Evolutionary conservation across 345 rosid genomes (phyloP).

Genomic region (Arabidopsis arenosa): DNA sequence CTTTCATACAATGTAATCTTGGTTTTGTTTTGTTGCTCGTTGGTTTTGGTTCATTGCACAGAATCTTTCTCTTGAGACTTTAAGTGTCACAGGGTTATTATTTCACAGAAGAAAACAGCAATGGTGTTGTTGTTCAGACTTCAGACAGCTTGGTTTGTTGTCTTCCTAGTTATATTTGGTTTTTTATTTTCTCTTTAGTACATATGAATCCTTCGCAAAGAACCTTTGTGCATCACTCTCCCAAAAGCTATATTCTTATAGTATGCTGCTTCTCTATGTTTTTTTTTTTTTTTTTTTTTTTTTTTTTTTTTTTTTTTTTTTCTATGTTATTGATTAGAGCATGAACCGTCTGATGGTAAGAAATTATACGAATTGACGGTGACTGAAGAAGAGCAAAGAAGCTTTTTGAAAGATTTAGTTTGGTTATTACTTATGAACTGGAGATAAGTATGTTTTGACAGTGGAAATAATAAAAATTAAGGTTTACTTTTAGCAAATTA

Average conservation of each 20-base stretch:
- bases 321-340: neutral
- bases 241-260: neutral
- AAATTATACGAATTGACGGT: neutral
- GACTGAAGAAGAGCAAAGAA: neutral
- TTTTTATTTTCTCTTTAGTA: too few relatives aligned
- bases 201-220: neutral
- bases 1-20: conserved; percentile 9
- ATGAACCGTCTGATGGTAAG: neutral
- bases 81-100: neutral
- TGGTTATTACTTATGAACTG: neutral
- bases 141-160: conserved; percentile 14
- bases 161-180: neutral
- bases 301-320: too few relatives aligned
- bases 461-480: conserved; percentile 3
- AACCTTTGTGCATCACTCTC: neutral
- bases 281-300: too few relatives aligned
- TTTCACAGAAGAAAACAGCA: neutral
- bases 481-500: conserved; percentile 33
- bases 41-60: conserved; percentile 8
- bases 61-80: neutral
- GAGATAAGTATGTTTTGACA: conserved; percentile 1
- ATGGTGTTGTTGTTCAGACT: neutral
- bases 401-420: neutral
- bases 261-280: neutral
- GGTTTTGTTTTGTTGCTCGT: neutral